These are phyloP conservation scores for Suillus plorans DNA, from an alignment of 768 basidiomycete genomes.

Conservation along the genomic window DNA sequence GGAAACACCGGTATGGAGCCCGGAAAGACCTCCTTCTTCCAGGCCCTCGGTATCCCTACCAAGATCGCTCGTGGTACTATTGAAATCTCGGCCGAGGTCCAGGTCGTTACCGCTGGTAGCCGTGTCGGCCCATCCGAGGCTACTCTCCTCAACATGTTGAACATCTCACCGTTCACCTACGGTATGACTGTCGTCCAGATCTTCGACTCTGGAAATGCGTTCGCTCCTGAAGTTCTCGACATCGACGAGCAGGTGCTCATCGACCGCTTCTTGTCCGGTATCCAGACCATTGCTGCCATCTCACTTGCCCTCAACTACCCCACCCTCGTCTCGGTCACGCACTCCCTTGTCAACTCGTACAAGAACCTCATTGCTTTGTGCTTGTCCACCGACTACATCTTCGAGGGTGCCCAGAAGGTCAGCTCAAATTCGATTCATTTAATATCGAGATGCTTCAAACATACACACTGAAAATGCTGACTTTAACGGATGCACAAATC, in stretches of 20 bases:
- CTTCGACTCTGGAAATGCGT: constrained; percentile 90
- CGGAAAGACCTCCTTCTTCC: constrained; percentile 99
- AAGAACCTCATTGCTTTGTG: constrained; percentile 95
- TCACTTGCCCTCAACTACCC: constrained; percentile 96
- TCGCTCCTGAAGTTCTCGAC: constrained; percentile 89
- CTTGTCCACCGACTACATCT: constrained; percentile 89
- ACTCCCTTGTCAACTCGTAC: constrained; percentile 98
- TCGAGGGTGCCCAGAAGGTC: constrained; percentile 93
- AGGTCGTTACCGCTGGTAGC: constrained; percentile 89
- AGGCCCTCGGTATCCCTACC: constrained; percentile 98
- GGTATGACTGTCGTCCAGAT: constrained; percentile 99
- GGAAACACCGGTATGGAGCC: constrained; percentile 99
- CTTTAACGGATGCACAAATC: constrained; percentile 40
- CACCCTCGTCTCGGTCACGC: constrained; percentile 88
- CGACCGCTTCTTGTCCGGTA: constrained; percentile 87
- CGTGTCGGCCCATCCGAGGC: constrained; percentile 98
- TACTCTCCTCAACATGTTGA: constrained; percentile 98
- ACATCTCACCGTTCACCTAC: constrained; percentile 99
- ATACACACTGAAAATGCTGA: constrained; percentile 89
- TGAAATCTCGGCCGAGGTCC: constrained; percentile 96
- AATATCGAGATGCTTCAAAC: constrained; percentile 27
- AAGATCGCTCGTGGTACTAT: constrained; percentile 99
- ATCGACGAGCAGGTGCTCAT: constrained; percentile 89
- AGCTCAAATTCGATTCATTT: constrained; percentile 23
- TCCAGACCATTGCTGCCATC: constrained; percentile 95